These are phyloP conservation scores for Hibiscus tridactylites DNA, from an alignment of 345 rosid genomes.

Conservation along the genomic window DNA sequence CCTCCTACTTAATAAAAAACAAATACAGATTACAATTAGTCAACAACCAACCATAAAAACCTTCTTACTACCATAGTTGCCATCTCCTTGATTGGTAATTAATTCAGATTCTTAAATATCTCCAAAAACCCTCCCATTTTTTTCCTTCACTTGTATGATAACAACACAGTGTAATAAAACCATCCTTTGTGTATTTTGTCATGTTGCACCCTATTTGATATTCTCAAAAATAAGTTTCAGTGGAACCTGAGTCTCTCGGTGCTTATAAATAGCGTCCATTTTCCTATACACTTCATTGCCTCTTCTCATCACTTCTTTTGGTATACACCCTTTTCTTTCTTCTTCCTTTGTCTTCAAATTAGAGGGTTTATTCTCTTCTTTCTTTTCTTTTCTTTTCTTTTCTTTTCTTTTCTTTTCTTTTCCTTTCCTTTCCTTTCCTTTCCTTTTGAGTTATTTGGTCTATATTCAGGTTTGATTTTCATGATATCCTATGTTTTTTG, in stretches of 20 bases:
- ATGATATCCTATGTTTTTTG: neutral
- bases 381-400: neutral
- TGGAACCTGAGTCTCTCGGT: neutral
- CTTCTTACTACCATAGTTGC: slow-evolving; percentile 1
- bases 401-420: neutral
- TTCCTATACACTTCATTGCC: neutral
- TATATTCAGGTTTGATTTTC: neutral
- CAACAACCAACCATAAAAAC: neutral
- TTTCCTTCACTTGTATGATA: neutral
- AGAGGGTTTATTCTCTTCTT: neutral
- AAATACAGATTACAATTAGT: neutral
- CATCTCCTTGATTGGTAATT: neutral
- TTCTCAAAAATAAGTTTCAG: neutral
- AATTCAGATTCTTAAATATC: slow-evolving; percentile 5
- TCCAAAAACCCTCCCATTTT: neutral
- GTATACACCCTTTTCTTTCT: slow-evolving; percentile 2
- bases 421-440: neutral
- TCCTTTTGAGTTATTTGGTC: neutral
- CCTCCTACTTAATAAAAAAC: neutral
- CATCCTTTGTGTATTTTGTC: neutral
- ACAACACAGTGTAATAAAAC: neutral
- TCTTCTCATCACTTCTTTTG: neutral
- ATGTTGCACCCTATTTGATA: neutral
- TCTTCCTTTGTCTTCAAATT: neutral
- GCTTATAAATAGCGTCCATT: neutral